Conservation (phyloP, 2,329 filamentous ascomycete species). For the Colletotrichum falcatum region DNA sequence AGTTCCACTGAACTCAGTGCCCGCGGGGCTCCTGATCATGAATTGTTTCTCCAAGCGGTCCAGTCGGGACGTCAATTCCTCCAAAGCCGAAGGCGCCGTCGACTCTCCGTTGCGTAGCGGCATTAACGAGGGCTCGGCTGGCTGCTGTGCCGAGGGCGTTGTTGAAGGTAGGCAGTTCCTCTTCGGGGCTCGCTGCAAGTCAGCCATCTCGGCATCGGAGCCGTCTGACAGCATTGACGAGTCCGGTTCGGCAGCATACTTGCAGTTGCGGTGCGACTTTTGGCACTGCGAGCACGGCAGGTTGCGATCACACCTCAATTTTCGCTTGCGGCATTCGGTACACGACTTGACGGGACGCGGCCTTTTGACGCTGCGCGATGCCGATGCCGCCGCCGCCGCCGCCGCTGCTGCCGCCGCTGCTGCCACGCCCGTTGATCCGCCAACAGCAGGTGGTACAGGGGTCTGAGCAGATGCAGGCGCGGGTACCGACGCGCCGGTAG, state of each 20-base stretch:
- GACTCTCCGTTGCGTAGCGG: conserved; percentile 48
- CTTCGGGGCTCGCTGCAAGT: conserved; percentile 53
- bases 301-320: conserved; percentile 67
- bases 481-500: conserved; percentile 14
- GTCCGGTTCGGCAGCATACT: conserved; percentile 64
- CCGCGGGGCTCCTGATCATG: conserved; percentile 55
- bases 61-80: conserved; percentile 63
- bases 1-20: conserved; percentile 52
- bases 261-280: conserved; percentile 66
- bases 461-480: conserved; percentile 18
- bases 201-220: conserved; percentile 56
- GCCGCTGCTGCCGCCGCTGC: conserved; percentile 15
- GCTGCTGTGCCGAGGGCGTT: conserved; percentile 21
- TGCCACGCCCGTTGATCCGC: conserved; percentile 9
- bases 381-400: conserved; percentile 27
- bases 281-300: conserved; percentile 69
- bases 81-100: conserved; percentile 52
- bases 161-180: conserved; percentile 49
- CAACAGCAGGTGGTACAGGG: conserved; percentile 17
- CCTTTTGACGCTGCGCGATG: conserved; percentile 61
- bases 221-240: conserved; percentile 61
- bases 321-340: conserved; percentile 68
- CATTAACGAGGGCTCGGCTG: conserved; percentile 17
- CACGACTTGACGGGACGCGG: conserved; percentile 68
- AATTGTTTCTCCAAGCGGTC: conserved; percentile 66